phyloP scores from a whole-genome alignment of 1,284 basidiomycete species.

The Rhizopogon hawkerae region DNA sequence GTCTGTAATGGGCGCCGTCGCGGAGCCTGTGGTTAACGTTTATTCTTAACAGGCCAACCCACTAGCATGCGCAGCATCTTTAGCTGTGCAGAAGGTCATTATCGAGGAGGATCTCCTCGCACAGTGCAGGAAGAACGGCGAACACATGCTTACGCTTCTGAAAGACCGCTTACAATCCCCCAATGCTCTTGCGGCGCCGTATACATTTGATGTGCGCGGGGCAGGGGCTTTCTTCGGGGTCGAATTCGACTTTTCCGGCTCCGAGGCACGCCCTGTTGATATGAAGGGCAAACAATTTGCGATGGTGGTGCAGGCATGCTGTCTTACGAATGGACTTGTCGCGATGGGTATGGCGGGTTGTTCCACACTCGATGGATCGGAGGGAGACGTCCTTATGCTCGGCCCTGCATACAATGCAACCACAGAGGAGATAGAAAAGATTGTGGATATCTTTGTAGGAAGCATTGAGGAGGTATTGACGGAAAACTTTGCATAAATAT shows the following conservation, averaged over 20 bases:
- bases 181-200: conserved; percentile 51
- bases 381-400: conserved; percentile 62
- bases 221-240: conserved; percentile 76
- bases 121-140: conserved; percentile 56
- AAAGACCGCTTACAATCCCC: conserved; percentile 44
- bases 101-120: conserved; percentile 58
- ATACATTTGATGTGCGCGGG: conserved; percentile 68
- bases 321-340: conserved; percentile 56
- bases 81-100: conserved; percentile 74
- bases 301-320: conserved; percentile 55
- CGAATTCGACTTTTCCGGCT: conserved; percentile 62
- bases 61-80: conserved; percentile 64
- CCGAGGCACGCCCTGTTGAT: conserved; percentile 35
- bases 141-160: conserved; percentile 52
- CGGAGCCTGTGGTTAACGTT: conserved; percentile 6
- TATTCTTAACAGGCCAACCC: conserved; percentile 51
- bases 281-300: conserved; percentile 49
- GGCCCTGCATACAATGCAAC: conserved; percentile 72
- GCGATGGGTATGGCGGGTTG: conserved; percentile 68
- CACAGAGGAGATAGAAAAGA: conserved; percentile 53
- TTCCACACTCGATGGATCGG: conserved; percentile 58
- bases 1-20: conserved; percentile 24
- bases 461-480: conserved; percentile 56
- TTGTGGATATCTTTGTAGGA: conserved; percentile 52
- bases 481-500: conserved; percentile 21